Conservation (phyloP, 495 filamentous ascomycete species). For the Trichoderma gamsii region DNA sequence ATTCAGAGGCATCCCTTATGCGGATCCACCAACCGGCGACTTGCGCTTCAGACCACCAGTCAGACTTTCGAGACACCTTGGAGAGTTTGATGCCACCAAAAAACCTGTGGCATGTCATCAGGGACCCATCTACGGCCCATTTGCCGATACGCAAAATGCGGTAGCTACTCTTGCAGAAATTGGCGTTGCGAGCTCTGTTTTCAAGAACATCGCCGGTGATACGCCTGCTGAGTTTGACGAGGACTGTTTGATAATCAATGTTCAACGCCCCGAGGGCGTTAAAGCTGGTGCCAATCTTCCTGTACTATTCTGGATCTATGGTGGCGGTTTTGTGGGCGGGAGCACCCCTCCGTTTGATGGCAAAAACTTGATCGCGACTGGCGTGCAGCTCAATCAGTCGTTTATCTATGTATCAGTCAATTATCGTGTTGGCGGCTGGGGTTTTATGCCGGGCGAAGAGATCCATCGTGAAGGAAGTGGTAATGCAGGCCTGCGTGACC, state of each 20-base stretch:
- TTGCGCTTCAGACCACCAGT: slow-evolving; percentile 28
- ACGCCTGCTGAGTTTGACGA: slow-evolving; percentile 30
- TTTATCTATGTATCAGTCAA: slow-evolving; percentile 6
- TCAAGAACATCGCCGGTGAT: slow-evolving; percentile 21
- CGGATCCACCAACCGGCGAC: slow-evolving; percentile 27
- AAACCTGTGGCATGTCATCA: background rate
- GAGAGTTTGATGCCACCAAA: slow-evolving; percentile 40
- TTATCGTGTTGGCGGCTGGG: slow-evolving; percentile 13
- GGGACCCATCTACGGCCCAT: background rate
- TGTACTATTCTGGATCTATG: slow-evolving; percentile 63
- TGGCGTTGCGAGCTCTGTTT: slow-evolving; percentile 16
- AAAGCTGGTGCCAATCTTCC: slow-evolving; percentile 43
- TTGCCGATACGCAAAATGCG: slow-evolving; percentile 19
- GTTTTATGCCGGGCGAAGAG: background rate
- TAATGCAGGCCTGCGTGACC: slow-evolving; percentile 24
- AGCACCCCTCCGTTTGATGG: slow-evolving; percentile 38
- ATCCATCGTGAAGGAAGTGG: background rate
- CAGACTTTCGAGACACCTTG: slow-evolving; percentile 29
- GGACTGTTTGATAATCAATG: slow-evolving; percentile 61
- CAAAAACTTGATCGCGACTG: background rate
- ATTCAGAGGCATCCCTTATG: slow-evolving; percentile 33
- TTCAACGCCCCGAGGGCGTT: slow-evolving; percentile 52
- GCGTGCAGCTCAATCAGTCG: background rate
- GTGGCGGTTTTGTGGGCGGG: slow-evolving; percentile 60
- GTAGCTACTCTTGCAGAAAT: background rate